These are phyloP conservation scores for Fusarium proliferatum DNA, from an alignment of 2,329 filamentous ascomycete species.

Conservation along the genomic window DNA sequence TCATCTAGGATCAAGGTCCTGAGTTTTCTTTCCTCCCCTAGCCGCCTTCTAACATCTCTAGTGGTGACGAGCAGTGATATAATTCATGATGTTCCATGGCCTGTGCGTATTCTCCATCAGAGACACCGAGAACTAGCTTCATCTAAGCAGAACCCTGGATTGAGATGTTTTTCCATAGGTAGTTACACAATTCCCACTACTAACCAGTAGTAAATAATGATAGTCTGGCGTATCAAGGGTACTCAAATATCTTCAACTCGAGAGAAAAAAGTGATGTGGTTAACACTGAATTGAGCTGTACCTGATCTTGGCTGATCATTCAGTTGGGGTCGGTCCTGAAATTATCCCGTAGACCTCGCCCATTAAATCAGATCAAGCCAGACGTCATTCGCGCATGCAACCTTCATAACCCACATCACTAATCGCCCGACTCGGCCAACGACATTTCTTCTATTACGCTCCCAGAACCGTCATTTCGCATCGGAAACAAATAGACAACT, in stretches of 20 bases:
- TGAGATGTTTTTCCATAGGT: not conserved
- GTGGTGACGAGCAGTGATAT: not conserved
- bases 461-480: not conserved
- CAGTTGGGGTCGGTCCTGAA: conserved; percentile 24
- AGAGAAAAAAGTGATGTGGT: not conserved
- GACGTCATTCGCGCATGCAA: conserved; percentile 43
- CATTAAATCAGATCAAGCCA: conserved; percentile 36
- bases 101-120: not conserved
- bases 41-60: not conserved
- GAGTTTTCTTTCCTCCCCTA: too few relatives aligned
- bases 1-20: too few relatives aligned
- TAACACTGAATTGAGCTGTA: not conserved
- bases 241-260: not conserved
- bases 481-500: not conserved
- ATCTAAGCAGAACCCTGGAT: not conserved
- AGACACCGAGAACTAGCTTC: not conserved
- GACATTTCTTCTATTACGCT: not conserved
- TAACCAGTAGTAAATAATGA: not conserved
- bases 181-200: not conserved
- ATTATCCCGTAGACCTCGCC: conserved; percentile 33
- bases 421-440: conserved; percentile 8
- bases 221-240: not conserved
- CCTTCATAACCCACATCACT: conserved; percentile 33
- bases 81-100: not conserved
- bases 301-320: not conserved